These are phyloP conservation scores for Rhizomucor pusillus DNA, from an alignment of 371 early-diverging fungal genomes.

Conservation along the genomic window DNA sequence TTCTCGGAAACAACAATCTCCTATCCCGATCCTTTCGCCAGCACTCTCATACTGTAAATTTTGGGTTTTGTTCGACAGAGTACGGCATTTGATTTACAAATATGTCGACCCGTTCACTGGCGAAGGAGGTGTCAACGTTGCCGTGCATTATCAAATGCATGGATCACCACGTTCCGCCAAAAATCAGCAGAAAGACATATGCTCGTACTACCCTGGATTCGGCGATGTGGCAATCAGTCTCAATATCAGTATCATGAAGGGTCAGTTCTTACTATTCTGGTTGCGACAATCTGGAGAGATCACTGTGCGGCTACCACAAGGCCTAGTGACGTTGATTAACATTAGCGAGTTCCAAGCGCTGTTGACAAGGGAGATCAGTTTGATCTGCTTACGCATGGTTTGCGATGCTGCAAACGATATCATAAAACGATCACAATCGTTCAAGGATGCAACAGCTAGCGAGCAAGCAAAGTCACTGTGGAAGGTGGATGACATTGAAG, in stretches of 20 bases:
- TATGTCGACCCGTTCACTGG: conserved; percentile 29
- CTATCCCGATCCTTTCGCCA: conserved; percentile 32
- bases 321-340: conserved; percentile 35
- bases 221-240: conserved; percentile 29
- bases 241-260: conserved; percentile 34
- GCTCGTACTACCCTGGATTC: conserved; percentile 30
- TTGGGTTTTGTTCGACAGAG: conserved; percentile 43
- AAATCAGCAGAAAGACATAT: conserved; percentile 8
- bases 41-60: conserved; percentile 36
- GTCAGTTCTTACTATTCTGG: conserved; percentile 14
- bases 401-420: conserved; percentile 48
- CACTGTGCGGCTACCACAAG: conserved; percentile 39
- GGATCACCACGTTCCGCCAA: background rate
- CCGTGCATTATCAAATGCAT: conserved; percentile 36
- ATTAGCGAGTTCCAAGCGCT: conserved; percentile 43
- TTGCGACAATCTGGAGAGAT: conserved; percentile 38
- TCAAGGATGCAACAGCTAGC: conserved; percentile 17
- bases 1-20: conserved; percentile 3
- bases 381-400: conserved; percentile 38
- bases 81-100: conserved; percentile 32
- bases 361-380: conserved; percentile 42
- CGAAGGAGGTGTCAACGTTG: conserved; percentile 27
- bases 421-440: conserved; percentile 16
- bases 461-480: conserved; percentile 30
- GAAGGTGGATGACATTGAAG: conserved; percentile 50